Evolutionary conservation across 352 stramenopile species (phyloP), one percentile per base, ranked within the genome.

Genomic region (Phytopythium ostracodes): DNA sequence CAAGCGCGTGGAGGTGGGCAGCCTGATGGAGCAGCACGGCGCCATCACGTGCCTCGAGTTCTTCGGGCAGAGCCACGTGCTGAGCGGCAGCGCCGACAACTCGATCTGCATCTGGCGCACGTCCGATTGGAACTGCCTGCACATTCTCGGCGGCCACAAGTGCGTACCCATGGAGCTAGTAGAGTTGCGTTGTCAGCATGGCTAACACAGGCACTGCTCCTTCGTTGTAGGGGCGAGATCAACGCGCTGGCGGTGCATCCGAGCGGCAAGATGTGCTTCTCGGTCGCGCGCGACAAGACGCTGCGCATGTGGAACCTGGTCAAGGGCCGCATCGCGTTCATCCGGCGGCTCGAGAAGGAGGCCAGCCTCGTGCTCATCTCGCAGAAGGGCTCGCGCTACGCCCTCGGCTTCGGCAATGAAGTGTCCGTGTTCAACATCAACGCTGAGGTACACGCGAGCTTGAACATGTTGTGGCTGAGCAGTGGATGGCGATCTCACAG

Each of bases 281-380:
- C 88, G 2, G 83, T 95, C 4, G 84, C 86, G 8, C 76, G 76
- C 11, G 89, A 97, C 47, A 76, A 81, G 51, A 97, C 87, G 50
- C 67, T 97, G 65, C 84, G 87, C 42, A 92, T 97, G 81, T 97
- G 89, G 89, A 96, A 97, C 71, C 65, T 97, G 3, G 83, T 96
- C 31, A 95, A 95, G 52, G 89, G 89, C 24, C 85, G 88, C 47
- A 91, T 89, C n/a, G 84, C 84, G 14, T 96, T 89, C 70, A 96
- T 96, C 60, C 83, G 86, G 33, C 83, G 87, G 24, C 71, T 96
- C 2, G 88, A 95, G 60, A 88, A 91, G 50, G 84, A 95, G 62
- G 82, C 88, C 12, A 74, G 81, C 29, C 61, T 88, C 22, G 84
- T 94, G 29, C 77, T 87, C 60, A 87, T 93, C 60, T 94, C 84